Base-by-base conservation (phyloP, 2,329 filamentous ascomycete species). In the Shiraia sp. region DNA sequence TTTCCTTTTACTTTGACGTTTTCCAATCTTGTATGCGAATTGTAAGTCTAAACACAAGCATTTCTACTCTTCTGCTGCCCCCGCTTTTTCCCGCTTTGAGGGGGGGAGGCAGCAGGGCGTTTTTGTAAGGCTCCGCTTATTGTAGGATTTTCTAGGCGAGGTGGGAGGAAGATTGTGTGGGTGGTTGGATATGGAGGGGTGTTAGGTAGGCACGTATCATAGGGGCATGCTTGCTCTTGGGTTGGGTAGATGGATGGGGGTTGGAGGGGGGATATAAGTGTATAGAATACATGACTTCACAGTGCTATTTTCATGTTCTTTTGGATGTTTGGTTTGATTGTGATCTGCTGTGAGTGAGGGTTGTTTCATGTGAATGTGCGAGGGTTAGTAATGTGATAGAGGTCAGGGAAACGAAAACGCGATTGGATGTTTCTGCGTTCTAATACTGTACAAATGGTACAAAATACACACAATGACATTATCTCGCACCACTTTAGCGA, bases 401-500 rank as follows among this genome's bases (percentile, higher is more conserved):
- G 45, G 62, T 53, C 53, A 57, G 61, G 55, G 60, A 49, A 61
- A 61, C 65, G 50, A 56, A 60, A 63, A 57, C 61, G 54, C 61
- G 59, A 64, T 53, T 60, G 62, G 58, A 41, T 30, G n/a, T n/a
- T 14, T 51, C 55, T 49, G 46, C 57, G 58, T 70, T 64, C 70
- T n/a, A n/a, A 69, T 71, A 68, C 59, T 70, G 67, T 71, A 71
- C 68, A 71, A 55, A 63, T 59, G 57, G 66, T 69, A 69, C 65
- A 66, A 59, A 61, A 63, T 68, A 69, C 61, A 68, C 59, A 51
- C n/a, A n/a, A 62, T 57, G 47, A 39, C 51, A 48, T 53, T 47
- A 55, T 57, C 48, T 54, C 47, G 57, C 49, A 58, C 48, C 47
- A 53, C 41, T 49, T n/a, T n/a, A n/a, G n/a, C n/a, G n/a, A n/a